These are phyloP conservation scores for Pseudohalonectria lignicola DNA, from an alignment of 2,329 filamentous ascomycete species.

Conservation along the genomic window DNA sequence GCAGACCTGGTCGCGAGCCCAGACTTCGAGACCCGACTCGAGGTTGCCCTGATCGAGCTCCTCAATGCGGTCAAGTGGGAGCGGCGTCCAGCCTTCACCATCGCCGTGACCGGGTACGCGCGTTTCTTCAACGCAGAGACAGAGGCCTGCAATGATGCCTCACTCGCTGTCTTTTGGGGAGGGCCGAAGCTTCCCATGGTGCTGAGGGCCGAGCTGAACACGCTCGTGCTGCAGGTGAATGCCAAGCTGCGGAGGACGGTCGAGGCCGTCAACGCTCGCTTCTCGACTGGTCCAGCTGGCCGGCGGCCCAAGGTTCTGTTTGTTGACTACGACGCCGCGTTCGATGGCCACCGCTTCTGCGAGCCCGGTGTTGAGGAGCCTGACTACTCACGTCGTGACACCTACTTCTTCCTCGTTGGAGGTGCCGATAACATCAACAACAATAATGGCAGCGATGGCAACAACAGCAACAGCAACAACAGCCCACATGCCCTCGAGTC, in stretches of 20 bases:
- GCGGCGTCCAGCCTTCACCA: conserved; percentile 26
- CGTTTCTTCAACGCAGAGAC: conserved; percentile 35
- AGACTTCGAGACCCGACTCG: conserved; percentile 26
- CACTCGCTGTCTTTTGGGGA: conserved; percentile 33
- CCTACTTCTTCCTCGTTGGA: conserved; percentile 37
- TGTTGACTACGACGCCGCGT: conserved; percentile 30
- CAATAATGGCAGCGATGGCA: too few species aligned
- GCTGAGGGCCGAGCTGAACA: conserved; percentile 28
- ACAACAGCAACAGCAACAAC: conserved; percentile 10
- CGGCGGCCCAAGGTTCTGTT: conserved; percentile 25
- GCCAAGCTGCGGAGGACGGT: conserved; percentile 24
- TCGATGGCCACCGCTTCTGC: conserved; percentile 32
- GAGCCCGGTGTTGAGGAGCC: conserved; percentile 24
- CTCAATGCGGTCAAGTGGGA: conserved; percentile 32
- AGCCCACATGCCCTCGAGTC: conserved; percentile 13
- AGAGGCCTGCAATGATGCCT: conserved; percentile 28
- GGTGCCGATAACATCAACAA: conserved; percentile 29
- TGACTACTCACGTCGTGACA: conserved; percentile 28
- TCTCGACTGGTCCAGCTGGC: too few species aligned
- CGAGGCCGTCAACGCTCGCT: conserved; percentile 23
- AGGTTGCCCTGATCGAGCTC: conserved; percentile 28
- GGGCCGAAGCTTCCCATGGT: conserved; percentile 27
- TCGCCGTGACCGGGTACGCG: conserved; percentile 36
- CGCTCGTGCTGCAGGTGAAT: conserved; percentile 30
- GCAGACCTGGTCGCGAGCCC: conserved; percentile 20